Evolutionary conservation across 257 asterid genomes (phyloP).

Genomic region (Petunia secreta): DNA sequence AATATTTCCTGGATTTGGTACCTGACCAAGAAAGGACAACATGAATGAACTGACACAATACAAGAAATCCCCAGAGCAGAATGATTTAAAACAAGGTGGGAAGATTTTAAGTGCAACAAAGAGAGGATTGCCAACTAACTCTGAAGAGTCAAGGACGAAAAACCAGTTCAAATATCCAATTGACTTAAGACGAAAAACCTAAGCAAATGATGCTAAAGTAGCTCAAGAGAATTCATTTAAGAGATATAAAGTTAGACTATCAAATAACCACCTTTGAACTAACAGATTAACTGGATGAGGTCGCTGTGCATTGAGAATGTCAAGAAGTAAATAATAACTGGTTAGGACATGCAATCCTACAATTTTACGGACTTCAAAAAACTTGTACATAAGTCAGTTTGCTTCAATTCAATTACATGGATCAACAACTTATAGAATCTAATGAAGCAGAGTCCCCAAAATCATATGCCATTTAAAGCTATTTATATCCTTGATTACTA

Average conservation of each 20-base stretch:
- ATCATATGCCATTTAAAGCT: neutral
- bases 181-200: neutral
- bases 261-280: neutral
- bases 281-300: neutral
- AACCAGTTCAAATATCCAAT: neutral
- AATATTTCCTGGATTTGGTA: neutral
- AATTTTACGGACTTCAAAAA: neutral
- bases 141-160: neutral
- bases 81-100: neutral
- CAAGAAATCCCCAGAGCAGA: constrained; percentile 1
- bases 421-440: neutral
- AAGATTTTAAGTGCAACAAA: neutral
- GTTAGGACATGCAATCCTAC: neutral
- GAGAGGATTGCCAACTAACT: neutral
- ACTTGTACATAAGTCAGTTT: neutral
- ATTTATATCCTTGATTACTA: neutral
- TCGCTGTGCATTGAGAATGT: neutral
- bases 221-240: neutral
- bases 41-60: neutral
- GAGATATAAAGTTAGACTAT: neutral
- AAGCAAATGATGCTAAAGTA: constrained; percentile 3
- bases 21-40: neutral
- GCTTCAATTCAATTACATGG: neutral
- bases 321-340: constrained; percentile 13
- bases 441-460: neutral